Evolutionary conservation across 257 asterid genomes (phyloP).

Genomic region (Leonotis leonurus): DNA sequence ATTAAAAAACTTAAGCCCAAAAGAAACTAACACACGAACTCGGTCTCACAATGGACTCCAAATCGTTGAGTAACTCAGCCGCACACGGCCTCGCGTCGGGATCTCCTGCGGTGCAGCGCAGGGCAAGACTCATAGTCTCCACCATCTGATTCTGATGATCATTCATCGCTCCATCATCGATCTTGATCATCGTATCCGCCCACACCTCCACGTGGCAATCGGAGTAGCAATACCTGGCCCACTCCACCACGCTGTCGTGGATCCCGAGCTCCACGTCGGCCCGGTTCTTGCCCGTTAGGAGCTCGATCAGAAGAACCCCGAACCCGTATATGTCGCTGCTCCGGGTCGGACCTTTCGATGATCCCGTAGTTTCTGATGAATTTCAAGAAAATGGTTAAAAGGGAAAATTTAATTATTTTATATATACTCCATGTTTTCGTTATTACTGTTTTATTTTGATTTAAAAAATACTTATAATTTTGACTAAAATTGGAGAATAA

Average conservation of each 20-base stretch:
- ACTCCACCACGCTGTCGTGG: constrained; percentile 48
- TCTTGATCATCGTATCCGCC: constrained; percentile 51
- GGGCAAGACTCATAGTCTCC: constrained; percentile 74
- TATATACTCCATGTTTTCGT: no score
- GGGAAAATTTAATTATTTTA: not conserved
- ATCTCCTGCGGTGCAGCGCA: constrained; percentile 66
- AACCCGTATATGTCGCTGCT: constrained; percentile 52
- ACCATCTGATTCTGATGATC: constrained; percentile 44
- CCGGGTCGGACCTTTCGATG: constrained; percentile 30
- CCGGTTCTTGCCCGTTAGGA: constrained; percentile 66
- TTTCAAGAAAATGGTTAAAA: no score
- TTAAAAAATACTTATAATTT: no score
- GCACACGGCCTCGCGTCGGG: constrained; percentile 61
- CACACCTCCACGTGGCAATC: constrained; percentile 71
- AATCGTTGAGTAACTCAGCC: constrained; percentile 29
- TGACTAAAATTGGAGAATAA: no score
- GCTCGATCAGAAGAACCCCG: constrained; percentile 61
- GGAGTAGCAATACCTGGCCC: constrained; percentile 85
- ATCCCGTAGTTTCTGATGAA: constrained; percentile 34
- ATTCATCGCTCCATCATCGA: constrained; percentile 13
- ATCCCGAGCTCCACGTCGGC: constrained; percentile 42
- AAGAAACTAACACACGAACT: constrained; percentile 31
- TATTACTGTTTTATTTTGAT: no score
- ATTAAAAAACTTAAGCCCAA: constrained; percentile 28
- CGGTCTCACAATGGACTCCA: constrained; percentile 42